Evolutionary conservation across 169 alveolate genomes (phyloP).

Genomic region (Eimeria praecox): DNA sequence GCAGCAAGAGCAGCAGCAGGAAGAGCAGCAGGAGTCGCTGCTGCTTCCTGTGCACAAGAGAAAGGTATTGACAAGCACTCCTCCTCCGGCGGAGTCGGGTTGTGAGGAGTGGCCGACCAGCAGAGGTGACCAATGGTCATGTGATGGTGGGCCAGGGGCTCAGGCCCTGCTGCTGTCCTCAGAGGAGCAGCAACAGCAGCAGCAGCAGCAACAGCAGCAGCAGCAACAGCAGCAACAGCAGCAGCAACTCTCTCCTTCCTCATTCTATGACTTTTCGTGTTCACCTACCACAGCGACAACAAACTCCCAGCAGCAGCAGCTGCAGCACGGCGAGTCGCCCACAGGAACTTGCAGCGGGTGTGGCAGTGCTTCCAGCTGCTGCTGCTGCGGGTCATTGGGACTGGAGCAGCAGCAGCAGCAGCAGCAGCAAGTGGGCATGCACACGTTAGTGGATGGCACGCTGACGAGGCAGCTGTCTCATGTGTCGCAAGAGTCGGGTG

Average conservation of each 20-base stretch:
- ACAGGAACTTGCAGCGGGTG: conserved; percentile 42
- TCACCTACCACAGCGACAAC: conserved; percentile 29
- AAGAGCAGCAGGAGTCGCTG: conserved; percentile 41
- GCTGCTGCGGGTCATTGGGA: conserved; percentile 43
- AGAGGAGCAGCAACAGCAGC: conserved; percentile 32
- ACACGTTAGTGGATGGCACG: conserved; percentile 21
- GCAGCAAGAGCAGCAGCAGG: conserved; percentile 39
- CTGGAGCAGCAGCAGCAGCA: conserved; percentile 60
- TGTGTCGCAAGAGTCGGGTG: conserved; percentile 26
- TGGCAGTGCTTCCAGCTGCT: conserved; percentile 35
- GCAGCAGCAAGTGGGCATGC: conserved; percentile 61
- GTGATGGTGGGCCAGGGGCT: conserved; percentile 43
- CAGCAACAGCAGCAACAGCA: too few species aligned
- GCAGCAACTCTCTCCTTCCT: conserved; percentile 57
- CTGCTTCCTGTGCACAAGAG: conserved; percentile 48
- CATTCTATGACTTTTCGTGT: conserved; percentile 34
- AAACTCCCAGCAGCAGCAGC: conserved; percentile 5
- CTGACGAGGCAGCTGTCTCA: conserved; percentile 47
- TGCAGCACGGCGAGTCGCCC: conserved; percentile 46
- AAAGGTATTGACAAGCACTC: not conserved
- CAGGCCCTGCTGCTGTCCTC: conserved; percentile 10
- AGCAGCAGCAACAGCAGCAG: conserved; percentile 30
- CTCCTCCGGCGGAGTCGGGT: conserved; percentile 32
- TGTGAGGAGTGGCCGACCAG: conserved; percentile 26
- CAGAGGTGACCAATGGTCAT: conserved; percentile 34